Base-by-base conservation (phyloP, 805 yeast species). In the Metschnikowia proteae region DNA sequence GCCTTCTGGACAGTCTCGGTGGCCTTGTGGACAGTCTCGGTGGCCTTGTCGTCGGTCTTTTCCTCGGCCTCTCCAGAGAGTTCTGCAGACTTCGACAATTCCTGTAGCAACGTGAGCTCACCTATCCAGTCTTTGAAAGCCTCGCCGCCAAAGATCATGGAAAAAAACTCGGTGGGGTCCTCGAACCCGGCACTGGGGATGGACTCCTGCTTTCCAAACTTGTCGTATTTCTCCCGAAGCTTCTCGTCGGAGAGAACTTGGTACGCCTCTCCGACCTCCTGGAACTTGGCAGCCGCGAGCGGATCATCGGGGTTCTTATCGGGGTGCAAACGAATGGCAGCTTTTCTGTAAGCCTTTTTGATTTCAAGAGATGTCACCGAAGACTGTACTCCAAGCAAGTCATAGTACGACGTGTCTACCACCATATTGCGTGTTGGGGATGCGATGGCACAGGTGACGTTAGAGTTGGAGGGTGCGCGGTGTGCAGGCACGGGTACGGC, bases 121-220 rank as follows among this genome's bases (percentile, higher is more conserved):
- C 68, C 68, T 28, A 62, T 65, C 68, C 68, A 84, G 43, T 84
- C 83, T 31, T 74, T 78, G 66, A 91, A 90, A 1, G 94, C 95
- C 48, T 86, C 96, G 43, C 97, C 97, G 39, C 97, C 97, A 66
- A 90, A 84, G 50, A 84, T 83, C 70, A 76, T 76, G 3, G 84
- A 74, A 62, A 84, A 84, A 57, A 83, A 82, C 60, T 84, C 89
- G 37, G 80, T 50, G 4, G 67, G 67, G 63, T 86, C 92, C 56
- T 82, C 88, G 59, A 84, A 84, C 3, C 88, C 89, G 53, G 83
- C 87, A 44, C 72, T 74, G 1, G 87, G 86, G 29, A 83, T 79
- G 11, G 86, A 84, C 53, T 80, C 82, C 49, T 85, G 88, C 60
- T 82, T 84, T 44, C 95, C 95, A 57, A 68, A 82, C 64, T 83